Percentiles rank a stretch among this genome's conserved stretches.
Conservation (phyloP, 176 grass and related monocot genomes). For the Phragmites australis region DNA sequence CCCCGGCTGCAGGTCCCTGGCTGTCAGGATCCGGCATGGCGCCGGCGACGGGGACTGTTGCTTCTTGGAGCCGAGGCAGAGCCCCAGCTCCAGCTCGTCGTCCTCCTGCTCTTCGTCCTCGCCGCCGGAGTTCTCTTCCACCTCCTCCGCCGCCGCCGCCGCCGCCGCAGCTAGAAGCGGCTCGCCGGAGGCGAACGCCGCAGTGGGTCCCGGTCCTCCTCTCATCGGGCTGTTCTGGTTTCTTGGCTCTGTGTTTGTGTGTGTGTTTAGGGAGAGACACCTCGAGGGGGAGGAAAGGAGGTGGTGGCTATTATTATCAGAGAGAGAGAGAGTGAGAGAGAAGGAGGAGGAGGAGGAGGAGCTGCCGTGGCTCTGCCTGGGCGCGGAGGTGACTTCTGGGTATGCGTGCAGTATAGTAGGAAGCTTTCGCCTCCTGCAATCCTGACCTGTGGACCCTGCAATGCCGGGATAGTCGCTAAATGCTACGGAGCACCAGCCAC, state of each 20-base stretch:
- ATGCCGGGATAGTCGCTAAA: neutral
- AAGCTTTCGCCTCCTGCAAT: slow-evolving; percentile 35
- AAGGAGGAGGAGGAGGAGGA: neutral
- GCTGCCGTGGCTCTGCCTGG: too few relatives aligned
- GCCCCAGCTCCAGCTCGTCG: slow-evolving; percentile 60
- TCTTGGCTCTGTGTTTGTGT: neutral
- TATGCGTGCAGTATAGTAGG: slow-evolving; percentile 27
- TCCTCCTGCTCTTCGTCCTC: slow-evolving; percentile 40
- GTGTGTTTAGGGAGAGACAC: slow-evolving; percentile 32
- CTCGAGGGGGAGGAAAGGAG: slow-evolving; percentile 47
- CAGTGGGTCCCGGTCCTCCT: slow-evolving; percentile 23
- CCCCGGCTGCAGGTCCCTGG: slow-evolving; percentile 55
- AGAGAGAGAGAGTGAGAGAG: neutral
- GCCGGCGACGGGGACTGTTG: slow-evolving; percentile 11
- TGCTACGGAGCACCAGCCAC: neutral
- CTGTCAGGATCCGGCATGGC: slow-evolving; percentile 68
- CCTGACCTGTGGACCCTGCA: slow-evolving; percentile 3
- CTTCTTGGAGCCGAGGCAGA: slow-evolving; percentile 67
- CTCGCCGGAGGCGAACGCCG: slow-evolving; percentile 34
- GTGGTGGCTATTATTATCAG: slow-evolving; percentile 18
- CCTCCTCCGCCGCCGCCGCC: slow-evolving; percentile 32
- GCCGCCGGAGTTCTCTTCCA: slow-evolving; percentile 44
- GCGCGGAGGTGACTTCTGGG: slow-evolving; percentile 10
- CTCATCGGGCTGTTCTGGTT: slow-evolving; percentile 35
- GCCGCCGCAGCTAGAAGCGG: slow-evolving; percentile 7